Evolutionary conservation across 192 early-diverging fungal genomes (phyloP), one percentile per base, ranked within the genome.

Genomic region (Phycomyces blakesleeanus): DNA sequence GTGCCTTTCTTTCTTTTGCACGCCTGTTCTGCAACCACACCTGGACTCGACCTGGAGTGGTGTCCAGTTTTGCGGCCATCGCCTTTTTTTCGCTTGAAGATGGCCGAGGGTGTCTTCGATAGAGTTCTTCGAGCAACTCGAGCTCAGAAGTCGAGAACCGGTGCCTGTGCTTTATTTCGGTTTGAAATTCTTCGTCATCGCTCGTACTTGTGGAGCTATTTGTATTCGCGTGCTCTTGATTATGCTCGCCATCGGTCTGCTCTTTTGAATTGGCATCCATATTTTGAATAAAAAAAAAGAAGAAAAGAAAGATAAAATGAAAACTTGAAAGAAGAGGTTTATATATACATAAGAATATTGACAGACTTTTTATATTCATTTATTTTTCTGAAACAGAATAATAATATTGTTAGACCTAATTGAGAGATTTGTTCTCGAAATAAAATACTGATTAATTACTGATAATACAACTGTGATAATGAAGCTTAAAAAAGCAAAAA

Each of bases 11-110:
- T 41, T 85, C 80, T 75, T 96, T 96, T 25, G 93, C 93, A 29
- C 93, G 80, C 12, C 91, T 83, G 67, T 93, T 93, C 67, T 93
- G 92, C 71, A 93, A 93, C 93, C 90, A 92, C 10, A 92, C 85
- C 63, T 92, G 90, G 21, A 92, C 81, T 5, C 83, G 83, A 47
- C 89, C 75, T 2, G 87, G 80, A 12, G 82, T 80, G 78, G 91
- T 85, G 14, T 72, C 80, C 38, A 91, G 67, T 71, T 87, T 68
- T 61, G 78, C 68, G n/a, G 87, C 88, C n/a, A 92, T 47, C 11
- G 18, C 44, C 12, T 18, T 47, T 18, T 47, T 47, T 14, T 2
- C 44, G 12, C 2, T 11, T n/a, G 44, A 3, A 12, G 44, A 7
- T n/a, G 44, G 44, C 11, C 44, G 3, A 3, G 18, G 1, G 11